Base-by-base conservation (phyloP, 148 eudicot species). In the Linanthus parryae region DNA sequence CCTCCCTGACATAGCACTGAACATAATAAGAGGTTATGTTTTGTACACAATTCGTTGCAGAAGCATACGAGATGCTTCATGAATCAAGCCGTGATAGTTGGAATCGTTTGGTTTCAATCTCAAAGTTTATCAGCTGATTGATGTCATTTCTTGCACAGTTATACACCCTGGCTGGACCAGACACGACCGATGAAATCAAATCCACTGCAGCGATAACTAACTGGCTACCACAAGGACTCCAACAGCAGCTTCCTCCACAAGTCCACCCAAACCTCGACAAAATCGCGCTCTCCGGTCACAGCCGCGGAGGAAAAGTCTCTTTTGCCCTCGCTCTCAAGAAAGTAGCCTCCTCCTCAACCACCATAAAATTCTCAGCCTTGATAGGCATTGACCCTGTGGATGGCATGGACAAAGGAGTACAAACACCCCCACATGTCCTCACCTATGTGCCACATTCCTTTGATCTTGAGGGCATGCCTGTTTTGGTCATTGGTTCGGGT, bases 351-450 rank as follows among this genome's bases (percentile, higher is more conserved):
- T n/a, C n/a, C n/a, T n/a, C n/a, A n/a, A 51, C 78, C 12, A 43
- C 76, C 7, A 15, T 74, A 15, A 79, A 69, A 44, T 68, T 79
- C 18, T 75, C 90, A 13, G 84, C 82, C 24, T 42, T 79, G 17
- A 77, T 89, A 6, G 97, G 97, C 10, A 63, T 89, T 9, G 97
- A 89, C 47, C 97, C 97, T 0, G 97, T 89, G 11, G 97, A 84
- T 48, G 94, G 97, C 21, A 74, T 71, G 74, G 83, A 68, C 53
- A 68, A 57, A 51, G 84, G 84, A 1, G 75, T 66, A 7, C 97
- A 89, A 47, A 84, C 87, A 5, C 73, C 82, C 0, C 97, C 97
- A 0, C 71, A 67, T 1, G 76, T 88, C 0, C 74, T 88, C 22
- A 74, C 84, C 10, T 77, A 88, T 48, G 46, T 52, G 3, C 90